phyloP scores from a whole-genome alignment of 768 basidiomycete genomes.

The Mycena latifolia region DNA sequence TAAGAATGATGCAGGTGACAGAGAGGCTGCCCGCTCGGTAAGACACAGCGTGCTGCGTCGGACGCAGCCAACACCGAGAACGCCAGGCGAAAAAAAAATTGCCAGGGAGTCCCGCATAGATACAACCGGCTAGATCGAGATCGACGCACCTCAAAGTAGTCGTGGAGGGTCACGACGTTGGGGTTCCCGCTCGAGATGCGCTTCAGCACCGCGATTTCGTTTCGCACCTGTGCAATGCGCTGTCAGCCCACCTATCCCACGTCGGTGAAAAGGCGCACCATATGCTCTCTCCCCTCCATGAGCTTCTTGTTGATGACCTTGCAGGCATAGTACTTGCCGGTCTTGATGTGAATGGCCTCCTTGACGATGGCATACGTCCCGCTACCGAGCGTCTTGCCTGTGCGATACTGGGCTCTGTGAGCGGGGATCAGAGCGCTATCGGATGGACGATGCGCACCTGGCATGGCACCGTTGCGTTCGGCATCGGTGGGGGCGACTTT shows the following conservation, averaged over 20 bases:
- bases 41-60: neutral
- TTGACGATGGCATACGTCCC: slow-evolving; percentile 97
- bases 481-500: slow-evolving; percentile 21
- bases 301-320: slow-evolving; percentile 99
- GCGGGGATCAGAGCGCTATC: neutral
- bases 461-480: slow-evolving; percentile 55
- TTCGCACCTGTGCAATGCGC: slow-evolving; percentile 76
- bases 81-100: too few species aligned
- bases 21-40: neutral
- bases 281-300: slow-evolving; percentile 97
- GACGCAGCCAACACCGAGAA: too few species aligned
- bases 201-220: slow-evolving; percentile 97
- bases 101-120: too few species aligned
- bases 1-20: neutral
- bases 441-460: slow-evolving; percentile 48
- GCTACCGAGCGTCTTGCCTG: slow-evolving; percentile 88
- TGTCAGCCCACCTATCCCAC: slow-evolving; percentile 4
- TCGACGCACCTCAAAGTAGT: slow-evolving; percentile 89
- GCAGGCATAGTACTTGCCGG: slow-evolving; percentile 94
- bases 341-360: slow-evolving; percentile 95
- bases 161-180: slow-evolving; percentile 94
- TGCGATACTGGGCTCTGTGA: slow-evolving; percentile 72
- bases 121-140: neutral
- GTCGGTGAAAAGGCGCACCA: slow-evolving; percentile 69
- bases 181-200: slow-evolving; percentile 89